A percentile compares a stretch with the other conserved stretches of the same genome.
These are phyloP conservation scores for Saccharomyces hybrid DNA, from an alignment of 1,139 yeast genomes.

Conservation along the genomic window DNA sequence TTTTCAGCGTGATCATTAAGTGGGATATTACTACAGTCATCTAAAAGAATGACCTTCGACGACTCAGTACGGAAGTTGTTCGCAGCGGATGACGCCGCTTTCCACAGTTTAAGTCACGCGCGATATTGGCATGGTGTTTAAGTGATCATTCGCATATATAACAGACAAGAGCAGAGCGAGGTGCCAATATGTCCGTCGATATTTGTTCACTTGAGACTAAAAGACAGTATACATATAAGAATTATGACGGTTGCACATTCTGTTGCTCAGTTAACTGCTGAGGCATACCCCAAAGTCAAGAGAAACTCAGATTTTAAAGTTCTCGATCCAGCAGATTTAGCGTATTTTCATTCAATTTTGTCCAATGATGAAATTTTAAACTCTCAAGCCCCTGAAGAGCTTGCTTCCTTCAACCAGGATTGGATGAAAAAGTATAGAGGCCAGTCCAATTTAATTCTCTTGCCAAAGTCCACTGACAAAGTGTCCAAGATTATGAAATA, in stretches of 20 bases:
- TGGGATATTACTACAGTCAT: background rate
- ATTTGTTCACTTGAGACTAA: background rate
- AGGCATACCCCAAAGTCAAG: slow-evolving; percentile 46
- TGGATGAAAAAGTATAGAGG: no score
- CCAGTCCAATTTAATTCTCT: no score
- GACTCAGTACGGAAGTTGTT: background rate
- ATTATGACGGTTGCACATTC: background rate
- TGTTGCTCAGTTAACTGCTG: slow-evolving; percentile 50
- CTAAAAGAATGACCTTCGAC: background rate
- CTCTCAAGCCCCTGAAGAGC: slow-evolving; percentile 42
- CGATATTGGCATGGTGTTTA: background rate
- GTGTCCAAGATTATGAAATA: no score
- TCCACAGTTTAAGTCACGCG: background rate
- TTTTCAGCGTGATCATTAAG: background rate
- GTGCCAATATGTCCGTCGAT: background rate
- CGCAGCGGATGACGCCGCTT: background rate
- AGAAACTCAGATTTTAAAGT: slow-evolving; percentile 38
- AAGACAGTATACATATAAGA: background rate
- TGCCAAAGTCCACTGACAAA: no score
- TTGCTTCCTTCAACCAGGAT: no score
- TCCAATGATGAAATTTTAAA: slow-evolving; percentile 36
- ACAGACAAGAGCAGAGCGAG: background rate
- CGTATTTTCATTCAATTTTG: slow-evolving; percentile 48
- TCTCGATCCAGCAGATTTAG: slow-evolving; percentile 48
- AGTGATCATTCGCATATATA: background rate